Percentiles rank a stretch among this genome's conserved stretches.
phyloP scores from a whole-genome alignment of 2,329 filamentous ascomycete species.

The Cladosporium halotolerans region DNA sequence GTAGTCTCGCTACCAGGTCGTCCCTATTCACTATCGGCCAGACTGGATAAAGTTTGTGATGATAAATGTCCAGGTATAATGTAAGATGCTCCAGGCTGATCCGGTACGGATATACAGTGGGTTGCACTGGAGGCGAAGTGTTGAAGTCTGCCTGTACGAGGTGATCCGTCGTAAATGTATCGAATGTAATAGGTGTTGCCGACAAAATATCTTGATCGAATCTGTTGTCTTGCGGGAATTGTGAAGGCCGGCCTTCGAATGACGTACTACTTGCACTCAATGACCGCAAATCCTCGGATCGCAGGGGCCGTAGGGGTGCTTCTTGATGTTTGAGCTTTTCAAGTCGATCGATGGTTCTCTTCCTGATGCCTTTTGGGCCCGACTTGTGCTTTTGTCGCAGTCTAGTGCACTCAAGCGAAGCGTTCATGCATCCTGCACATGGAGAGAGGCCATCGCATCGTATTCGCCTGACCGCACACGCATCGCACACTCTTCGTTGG shows the following conservation, averaged over 20 bases:
- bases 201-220: not conserved
- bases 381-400: conserved; percentile 10
- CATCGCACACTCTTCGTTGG: conserved; percentile 15
- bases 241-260: not conserved
- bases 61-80: conserved; percentile 17
- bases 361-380: conserved; percentile 13
- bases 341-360: conserved; percentile 9
- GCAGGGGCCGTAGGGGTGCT: not conserved
- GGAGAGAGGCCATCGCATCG: conserved; percentile 15
- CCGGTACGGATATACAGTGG: not conserved
- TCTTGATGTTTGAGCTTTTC: not conserved
- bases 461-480: conserved; percentile 15
- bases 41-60: conserved; percentile 16
- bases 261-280: not conserved
- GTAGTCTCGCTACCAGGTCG: not conserved
- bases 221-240: not conserved
- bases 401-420: conserved; percentile 13
- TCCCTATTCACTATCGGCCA: conserved; percentile 15
- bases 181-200: not conserved
- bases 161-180: not conserved
- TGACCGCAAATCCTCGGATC: not conserved
- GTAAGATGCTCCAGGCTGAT: not conserved
- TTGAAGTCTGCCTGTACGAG: not conserved
- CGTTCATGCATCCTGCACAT: conserved; percentile 11
- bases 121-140: not conserved